These are phyloP conservation scores for Metschnikowia bowlesiae DNA, from an alignment of 805 yeast genomes.

Conservation along the genomic window DNA sequence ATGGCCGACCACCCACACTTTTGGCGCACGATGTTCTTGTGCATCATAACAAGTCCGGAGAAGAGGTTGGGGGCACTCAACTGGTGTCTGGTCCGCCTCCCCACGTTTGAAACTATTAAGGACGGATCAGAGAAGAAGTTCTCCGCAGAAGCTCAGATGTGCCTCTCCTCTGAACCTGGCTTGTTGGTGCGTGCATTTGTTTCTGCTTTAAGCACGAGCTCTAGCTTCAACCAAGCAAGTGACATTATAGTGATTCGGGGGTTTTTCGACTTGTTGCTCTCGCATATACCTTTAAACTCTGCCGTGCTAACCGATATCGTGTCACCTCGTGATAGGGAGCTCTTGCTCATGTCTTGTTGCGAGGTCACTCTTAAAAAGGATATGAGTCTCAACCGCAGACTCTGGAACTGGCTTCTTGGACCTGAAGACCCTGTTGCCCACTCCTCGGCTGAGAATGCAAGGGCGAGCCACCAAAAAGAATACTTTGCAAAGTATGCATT, in stretches of 20 bases:
- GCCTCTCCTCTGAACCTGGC: conserved; percentile 76
- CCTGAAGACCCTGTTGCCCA: conserved; percentile 43
- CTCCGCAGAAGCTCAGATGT: conserved; percentile 39
- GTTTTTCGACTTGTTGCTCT: conserved; percentile 71
- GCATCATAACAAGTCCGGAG: conserved; percentile 75
- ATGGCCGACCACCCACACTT: conserved; percentile 67
- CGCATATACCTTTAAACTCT: conserved; percentile 63
- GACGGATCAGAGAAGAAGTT: conserved; percentile 9
- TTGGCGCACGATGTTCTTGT: conserved; percentile 79
- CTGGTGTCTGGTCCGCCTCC: conserved; percentile 67
- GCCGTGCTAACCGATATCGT: conserved; percentile 48
- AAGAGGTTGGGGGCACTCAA: conserved; percentile 77
- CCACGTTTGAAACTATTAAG: conserved; percentile 47
- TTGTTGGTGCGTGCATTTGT: conserved; percentile 70
- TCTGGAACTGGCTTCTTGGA: conserved; percentile 92
- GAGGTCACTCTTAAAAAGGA: conserved; percentile 73
- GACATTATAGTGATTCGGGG: conserved; percentile 80
- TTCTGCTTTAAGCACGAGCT: conserved; percentile 49
- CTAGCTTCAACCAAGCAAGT: conserved; percentile 32
- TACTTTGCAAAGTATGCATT: conserved; percentile 63
- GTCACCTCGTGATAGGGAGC: conserved; percentile 49
- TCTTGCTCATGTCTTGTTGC: conserved; percentile 59
- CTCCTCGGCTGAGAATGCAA: conserved; percentile 20
- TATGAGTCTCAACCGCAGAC: conserved; percentile 89
- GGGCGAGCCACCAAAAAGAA: conserved; percentile 22